phyloP scores from a whole-genome alignment of 1,284 basidiomycete genomes.

The Phlebopus sp. region DNA sequence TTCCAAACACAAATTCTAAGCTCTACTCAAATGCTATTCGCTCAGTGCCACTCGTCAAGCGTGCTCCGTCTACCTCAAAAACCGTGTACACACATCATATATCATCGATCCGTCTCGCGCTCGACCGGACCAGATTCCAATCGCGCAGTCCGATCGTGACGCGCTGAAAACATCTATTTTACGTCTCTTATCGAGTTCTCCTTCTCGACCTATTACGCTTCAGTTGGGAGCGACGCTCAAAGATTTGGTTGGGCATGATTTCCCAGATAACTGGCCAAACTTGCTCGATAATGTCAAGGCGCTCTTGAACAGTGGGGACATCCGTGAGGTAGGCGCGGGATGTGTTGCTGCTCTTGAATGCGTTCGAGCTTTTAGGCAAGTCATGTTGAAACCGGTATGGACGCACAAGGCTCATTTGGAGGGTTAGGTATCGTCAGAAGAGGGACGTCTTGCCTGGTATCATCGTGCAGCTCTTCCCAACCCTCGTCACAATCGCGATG shows the following conservation, averaged over 20 bases:
- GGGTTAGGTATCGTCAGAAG: slow-evolving; percentile 60
- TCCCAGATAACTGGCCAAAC: slow-evolving; percentile 70
- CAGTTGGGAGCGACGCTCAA: slow-evolving; percentile 74
- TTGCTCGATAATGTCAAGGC: slow-evolving; percentile 61
- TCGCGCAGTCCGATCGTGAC: slow-evolving; percentile 64
- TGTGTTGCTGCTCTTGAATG: slow-evolving; percentile 73
- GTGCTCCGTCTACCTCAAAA: slow-evolving; percentile 82
- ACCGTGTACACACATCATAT: slow-evolving; percentile 70
- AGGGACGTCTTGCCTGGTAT: slow-evolving; percentile 57
- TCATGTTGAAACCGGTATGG: not conserved
- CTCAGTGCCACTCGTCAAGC: slow-evolving; percentile 74
- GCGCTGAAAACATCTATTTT: slow-evolving; percentile 67
- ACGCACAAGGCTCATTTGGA: slow-evolving; percentile 25
- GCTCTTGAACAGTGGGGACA: slow-evolving; percentile 59
- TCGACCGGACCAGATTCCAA: slow-evolving; percentile 57
- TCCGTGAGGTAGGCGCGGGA: slow-evolving; percentile 75
- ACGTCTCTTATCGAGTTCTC: slow-evolving; percentile 63
- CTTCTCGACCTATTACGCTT: slow-evolving; percentile 65
- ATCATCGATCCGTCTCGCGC: slow-evolving; percentile 43
- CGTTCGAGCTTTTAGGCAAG: slow-evolving; percentile 66
- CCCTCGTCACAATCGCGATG: slow-evolving; percentile 65
- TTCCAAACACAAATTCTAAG: no score
- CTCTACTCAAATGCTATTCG: slow-evolving; percentile 1
- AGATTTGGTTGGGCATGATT: slow-evolving; percentile 68
- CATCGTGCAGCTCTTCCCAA: slow-evolving; percentile 66